Evolutionary conservation across 352 stramenopile genomes (phyloP).

Genomic region (Pythium folliculosum): DNA sequence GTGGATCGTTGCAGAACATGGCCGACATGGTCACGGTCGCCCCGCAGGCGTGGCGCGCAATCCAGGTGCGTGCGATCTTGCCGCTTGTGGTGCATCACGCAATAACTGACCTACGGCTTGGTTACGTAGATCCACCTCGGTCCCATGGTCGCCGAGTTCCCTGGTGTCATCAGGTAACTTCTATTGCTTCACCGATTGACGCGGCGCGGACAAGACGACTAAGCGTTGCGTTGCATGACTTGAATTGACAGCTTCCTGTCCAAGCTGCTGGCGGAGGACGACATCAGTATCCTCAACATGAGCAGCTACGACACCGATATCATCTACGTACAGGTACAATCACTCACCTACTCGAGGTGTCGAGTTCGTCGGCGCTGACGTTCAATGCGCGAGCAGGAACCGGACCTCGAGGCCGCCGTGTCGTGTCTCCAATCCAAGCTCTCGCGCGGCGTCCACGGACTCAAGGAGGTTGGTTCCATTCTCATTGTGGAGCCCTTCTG

Average conservation of each 20-base stretch:
- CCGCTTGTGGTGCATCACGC: no score
- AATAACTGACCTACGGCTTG: no score
- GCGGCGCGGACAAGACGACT: neutral
- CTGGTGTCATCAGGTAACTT: conserved; percentile 61
- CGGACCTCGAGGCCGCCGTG: conserved; percentile 64
- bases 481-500: no score
- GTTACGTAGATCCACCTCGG: conserved; percentile 79
- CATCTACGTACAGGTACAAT: conserved; percentile 74
- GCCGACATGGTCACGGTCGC: conserved; percentile 64
- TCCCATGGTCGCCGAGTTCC: conserved; percentile 85
- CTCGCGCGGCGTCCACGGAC: conserved; percentile 70
- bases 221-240: neutral
- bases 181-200: neutral
- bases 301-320: conserved; percentile 90
- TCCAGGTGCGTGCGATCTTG: no score
- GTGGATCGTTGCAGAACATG: conserved; percentile 57
- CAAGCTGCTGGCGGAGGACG: conserved; percentile 76
- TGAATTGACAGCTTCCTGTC: conserved; percentile 84
- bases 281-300: conserved; percentile 91
- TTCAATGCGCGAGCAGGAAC: no score
- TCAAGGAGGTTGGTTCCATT: conserved; percentile 69
- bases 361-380: no score
- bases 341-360: neutral
- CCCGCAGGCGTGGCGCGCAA: conserved; percentile 75
- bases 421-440: conserved; percentile 79